A percentile compares a stretch with the other conserved stretches of the same genome.
These are phyloP conservation scores for Rugosomyces carneus DNA, from an alignment of 1,284 basidiomycete species.

Conservation along the genomic window DNA sequence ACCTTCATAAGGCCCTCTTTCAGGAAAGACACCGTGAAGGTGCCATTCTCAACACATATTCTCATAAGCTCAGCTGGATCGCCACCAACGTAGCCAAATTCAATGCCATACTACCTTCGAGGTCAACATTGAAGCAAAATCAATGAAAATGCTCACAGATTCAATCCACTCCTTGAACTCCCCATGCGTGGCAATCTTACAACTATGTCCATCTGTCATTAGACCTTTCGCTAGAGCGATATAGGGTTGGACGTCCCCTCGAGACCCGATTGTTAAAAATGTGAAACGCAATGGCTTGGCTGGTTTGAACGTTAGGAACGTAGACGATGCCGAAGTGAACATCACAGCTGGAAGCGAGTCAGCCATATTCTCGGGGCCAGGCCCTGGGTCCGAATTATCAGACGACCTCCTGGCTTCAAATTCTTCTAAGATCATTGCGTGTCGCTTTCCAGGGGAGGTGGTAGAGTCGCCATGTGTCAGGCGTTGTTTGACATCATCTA, in stretches of 20 bases:
- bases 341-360: slow-evolving; percentile 80
- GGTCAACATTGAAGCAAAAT: slow-evolving; percentile 13
- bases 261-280: slow-evolving; percentile 90
- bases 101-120: slow-evolving; percentile 75
- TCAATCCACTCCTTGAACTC: slow-evolving; percentile 97
- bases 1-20: slow-evolving; percentile 88
- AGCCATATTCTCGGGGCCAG: slow-evolving; percentile 46
- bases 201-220: slow-evolving; percentile 82
- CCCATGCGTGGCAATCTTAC: slow-evolving; percentile 86
- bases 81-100: slow-evolving; percentile 90
- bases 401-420: slow-evolving; percentile 47
- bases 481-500: slow-evolving; percentile 64
- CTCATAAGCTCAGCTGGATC: slow-evolving; percentile 95
- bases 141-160: slow-evolving; percentile 51
- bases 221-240: slow-evolving; percentile 92
- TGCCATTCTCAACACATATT: slow-evolving; percentile 94
- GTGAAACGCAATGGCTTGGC: slow-evolving; percentile 80
- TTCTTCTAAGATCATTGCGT: slow-evolving; percentile 71
- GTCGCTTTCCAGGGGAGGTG: slow-evolving; percentile 46
- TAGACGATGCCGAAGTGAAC: slow-evolving; percentile 90
- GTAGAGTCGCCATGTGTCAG: slow-evolving; percentile 35
- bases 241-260: slow-evolving; percentile 92
- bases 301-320: slow-evolving; percentile 93
- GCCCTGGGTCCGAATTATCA: slow-evolving; percentile 38
- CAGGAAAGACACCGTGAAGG: slow-evolving; percentile 91